Percentiles rank a stretch among this genome's conserved stretches.
phyloP scores from a whole-genome alignment of 148 eudicot species.

The Chenopodium suecicum region DNA sequence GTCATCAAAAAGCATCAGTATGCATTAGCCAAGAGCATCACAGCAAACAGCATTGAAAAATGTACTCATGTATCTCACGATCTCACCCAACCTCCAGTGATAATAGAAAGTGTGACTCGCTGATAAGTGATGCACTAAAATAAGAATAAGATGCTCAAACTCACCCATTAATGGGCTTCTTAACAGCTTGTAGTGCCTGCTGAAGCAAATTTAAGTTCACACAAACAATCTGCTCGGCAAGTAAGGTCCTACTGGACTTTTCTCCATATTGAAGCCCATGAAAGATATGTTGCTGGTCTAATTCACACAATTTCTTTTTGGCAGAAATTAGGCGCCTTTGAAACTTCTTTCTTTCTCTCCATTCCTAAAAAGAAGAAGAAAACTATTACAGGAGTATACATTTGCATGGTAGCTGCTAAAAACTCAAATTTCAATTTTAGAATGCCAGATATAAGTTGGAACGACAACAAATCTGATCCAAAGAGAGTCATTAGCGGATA shows the following conservation, averaged over 20 bases:
- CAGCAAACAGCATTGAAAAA: neutral
- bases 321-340: constrained; percentile 81
- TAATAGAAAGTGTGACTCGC: neutral
- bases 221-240: constrained; percentile 64
- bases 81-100: neutral
- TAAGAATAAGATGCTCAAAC: constrained; percentile 14
- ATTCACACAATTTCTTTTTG: constrained; percentile 82
- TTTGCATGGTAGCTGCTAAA: neutral
- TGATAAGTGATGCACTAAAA: neutral
- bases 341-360: constrained; percentile 87
- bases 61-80: neutral
- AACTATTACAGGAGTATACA: neutral
- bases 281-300: constrained; percentile 88
- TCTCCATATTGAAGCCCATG: constrained; percentile 79
- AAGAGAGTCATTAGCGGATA: neutral
- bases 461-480: neutral
- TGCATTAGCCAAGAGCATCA: neutral
- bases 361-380: constrained; percentile 48
- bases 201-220: constrained; percentile 74
- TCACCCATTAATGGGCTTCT: constrained; percentile 52
- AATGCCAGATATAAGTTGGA: neutral
- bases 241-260: constrained; percentile 54
- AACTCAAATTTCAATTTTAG: neutral
- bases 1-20: neutral
- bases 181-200: constrained; percentile 53